A percentile compares a stretch with the other conserved stretches of the same genome.
Conservation (phyloP, 2,329 filamentous ascomycete genomes). For the Fusarium nodosum region DNA sequence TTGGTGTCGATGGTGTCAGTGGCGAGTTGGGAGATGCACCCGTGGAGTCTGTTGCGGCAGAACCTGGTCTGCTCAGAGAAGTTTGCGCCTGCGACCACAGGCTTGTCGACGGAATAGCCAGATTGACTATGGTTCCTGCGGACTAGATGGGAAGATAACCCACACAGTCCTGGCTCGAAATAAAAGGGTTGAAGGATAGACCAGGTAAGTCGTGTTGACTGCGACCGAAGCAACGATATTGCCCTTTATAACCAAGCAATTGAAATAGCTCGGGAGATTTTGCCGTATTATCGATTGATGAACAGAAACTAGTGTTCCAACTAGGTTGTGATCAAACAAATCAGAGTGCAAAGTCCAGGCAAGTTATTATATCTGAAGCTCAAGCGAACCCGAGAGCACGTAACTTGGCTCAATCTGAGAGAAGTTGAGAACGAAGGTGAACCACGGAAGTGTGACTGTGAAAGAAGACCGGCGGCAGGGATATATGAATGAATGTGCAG, state of each 20-base stretch:
- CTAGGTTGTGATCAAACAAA: constrained; percentile 39
- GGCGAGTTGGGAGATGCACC: constrained; percentile 54
- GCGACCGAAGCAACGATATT: constrained; percentile 4
- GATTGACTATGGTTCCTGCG: constrained; percentile 48
- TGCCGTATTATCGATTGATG: constrained; percentile 25
- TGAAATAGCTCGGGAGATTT: constrained; percentile 20
- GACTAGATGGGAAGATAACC: constrained; percentile 54
- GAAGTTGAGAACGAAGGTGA: constrained; percentile 40
- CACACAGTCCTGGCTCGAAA: constrained; percentile 53
- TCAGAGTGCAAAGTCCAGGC: constrained; percentile 16
- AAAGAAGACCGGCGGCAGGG: constrained; percentile 41
- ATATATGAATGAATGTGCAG: constrained; percentile 41
- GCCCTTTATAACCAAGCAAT: constrained; percentile 16
- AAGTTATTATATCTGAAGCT: constrained; percentile 2
- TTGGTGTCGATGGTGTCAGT: constrained; percentile 54
- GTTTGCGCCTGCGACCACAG: constrained; percentile 55
- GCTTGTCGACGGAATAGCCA: constrained; percentile 54
- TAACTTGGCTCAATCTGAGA: constrained; percentile 36
- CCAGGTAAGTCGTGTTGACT: constrained; percentile 15
- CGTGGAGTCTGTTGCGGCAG: constrained; percentile 53
- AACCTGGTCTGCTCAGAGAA: constrained; percentile 52
- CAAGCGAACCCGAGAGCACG: constrained; percentile 7
- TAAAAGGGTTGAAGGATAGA: constrained; percentile 24
- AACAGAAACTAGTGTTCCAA: constrained; percentile 33
- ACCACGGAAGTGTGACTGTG: constrained; percentile 37